phyloP scores from a whole-genome alignment of 1,284 basidiomycete species.

The Cryptococcus jaspeensis region DNA sequence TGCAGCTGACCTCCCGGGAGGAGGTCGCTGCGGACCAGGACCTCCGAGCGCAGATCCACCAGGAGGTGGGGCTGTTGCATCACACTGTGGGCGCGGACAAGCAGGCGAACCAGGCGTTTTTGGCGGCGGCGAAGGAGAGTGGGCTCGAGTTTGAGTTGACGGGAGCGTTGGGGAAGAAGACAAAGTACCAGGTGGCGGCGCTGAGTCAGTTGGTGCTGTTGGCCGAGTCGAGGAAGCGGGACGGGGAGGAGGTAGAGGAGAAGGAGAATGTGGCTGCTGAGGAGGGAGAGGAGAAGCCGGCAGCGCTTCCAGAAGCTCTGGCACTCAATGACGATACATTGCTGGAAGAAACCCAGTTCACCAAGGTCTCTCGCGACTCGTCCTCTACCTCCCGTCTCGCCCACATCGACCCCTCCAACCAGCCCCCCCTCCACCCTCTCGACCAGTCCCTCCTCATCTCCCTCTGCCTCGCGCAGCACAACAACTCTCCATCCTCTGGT shows the following conservation, averaged over 20 bases:
- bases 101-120: constrained; percentile 73
- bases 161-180: constrained; percentile 89
- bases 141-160: constrained; percentile 87
- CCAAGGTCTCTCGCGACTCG: constrained; percentile 47
- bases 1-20: constrained; percentile 51
- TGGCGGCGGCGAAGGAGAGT: constrained; percentile 72
- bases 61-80: constrained; percentile 79
- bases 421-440: constrained; percentile 82
- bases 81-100: constrained; percentile 71
- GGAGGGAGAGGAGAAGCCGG: not conserved
- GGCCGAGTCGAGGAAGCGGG: constrained; percentile 70
- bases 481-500: constrained; percentile 80
- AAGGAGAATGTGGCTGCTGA: constrained; percentile 8
- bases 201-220: constrained; percentile 90
- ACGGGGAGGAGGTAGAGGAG: constrained; percentile 34
- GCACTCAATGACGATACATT: constrained; percentile 93
- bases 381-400: constrained; percentile 49
- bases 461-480: constrained; percentile 83
- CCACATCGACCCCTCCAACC: constrained; percentile 76
- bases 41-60: constrained; percentile 65
- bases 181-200: constrained; percentile 87
- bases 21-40: constrained; percentile 51
- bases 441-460: constrained; percentile 88
- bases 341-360: constrained; percentile 90
- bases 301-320: constrained; percentile 68